Conservation (phyloP, 2,329 filamentous ascomycete genomes). For the Didymella lethalis region DNA sequence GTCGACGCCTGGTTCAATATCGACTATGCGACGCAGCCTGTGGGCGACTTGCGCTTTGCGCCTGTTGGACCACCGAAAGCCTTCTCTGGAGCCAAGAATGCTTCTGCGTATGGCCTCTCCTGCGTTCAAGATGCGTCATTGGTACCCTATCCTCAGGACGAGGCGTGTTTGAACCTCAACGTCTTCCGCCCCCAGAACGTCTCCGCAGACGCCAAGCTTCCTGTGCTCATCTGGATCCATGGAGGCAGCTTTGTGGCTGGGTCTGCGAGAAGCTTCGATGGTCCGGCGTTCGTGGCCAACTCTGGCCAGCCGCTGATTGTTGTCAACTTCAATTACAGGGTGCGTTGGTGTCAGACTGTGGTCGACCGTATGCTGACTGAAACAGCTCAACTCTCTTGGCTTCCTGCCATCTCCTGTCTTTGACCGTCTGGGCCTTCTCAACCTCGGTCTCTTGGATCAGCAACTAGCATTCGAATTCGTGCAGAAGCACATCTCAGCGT, state of each 20-base stretch:
- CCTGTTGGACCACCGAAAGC: constrained; percentile 48
- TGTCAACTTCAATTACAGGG: constrained; percentile 42
- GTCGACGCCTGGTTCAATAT: constrained; percentile 60
- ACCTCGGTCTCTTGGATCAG: constrained; percentile 39
- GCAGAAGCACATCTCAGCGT: constrained; percentile 49
- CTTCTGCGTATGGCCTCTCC: constrained; percentile 50
- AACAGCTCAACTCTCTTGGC: constrained; percentile 33
- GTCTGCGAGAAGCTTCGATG: constrained; percentile 38
- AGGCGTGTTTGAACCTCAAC: constrained; percentile 41
- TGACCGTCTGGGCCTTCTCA: constrained; percentile 37
- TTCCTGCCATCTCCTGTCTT: constrained; percentile 38
- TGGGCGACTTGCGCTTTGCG: constrained; percentile 51
- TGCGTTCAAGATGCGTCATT: constrained; percentile 55
- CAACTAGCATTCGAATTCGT: constrained; percentile 45
- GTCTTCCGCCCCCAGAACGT: constrained; percentile 35
- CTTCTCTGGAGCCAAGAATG: constrained; percentile 51
- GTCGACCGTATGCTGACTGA: not conserved
- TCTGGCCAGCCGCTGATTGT: constrained; percentile 34
- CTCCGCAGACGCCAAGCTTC: constrained; percentile 28
- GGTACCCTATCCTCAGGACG: constrained; percentile 27
- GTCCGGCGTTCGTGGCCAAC: constrained; percentile 37
- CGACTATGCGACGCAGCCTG: constrained; percentile 53
- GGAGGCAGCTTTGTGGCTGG: constrained; percentile 37
- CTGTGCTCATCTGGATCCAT: constrained; percentile 43
- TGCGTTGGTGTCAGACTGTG: constrained; percentile 1